Conservation (phyloP, 208 protist genomes). For the Wallacemonas rigidus region DNA sequence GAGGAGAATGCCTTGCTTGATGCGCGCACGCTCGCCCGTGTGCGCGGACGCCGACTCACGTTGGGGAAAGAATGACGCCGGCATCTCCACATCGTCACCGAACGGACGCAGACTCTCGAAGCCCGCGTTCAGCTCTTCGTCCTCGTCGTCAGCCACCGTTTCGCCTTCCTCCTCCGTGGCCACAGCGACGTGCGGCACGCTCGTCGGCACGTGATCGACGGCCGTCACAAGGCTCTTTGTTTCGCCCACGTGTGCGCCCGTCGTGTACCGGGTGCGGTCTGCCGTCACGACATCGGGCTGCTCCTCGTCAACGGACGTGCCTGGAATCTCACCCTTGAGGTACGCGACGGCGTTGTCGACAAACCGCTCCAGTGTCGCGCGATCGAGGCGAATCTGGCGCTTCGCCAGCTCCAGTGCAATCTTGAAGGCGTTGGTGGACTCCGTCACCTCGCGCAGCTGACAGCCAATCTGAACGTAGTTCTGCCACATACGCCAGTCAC, state of each 20-base stretch:
- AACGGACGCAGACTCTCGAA: constrained; percentile 32
- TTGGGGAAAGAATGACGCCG: constrained; percentile 29
- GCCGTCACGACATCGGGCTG: constrained; percentile 1
- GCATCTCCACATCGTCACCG: constrained; percentile 39
- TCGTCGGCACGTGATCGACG: constrained; percentile 1
- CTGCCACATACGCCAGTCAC: constrained; percentile 92
- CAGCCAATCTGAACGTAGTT: constrained; percentile 91
- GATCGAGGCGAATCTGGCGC: constrained; percentile 67
- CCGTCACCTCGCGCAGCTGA: constrained; percentile 82
- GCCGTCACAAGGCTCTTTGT: not conserved
- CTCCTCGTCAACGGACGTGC: constrained; percentile 39
- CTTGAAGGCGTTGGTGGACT: constrained; percentile 82
- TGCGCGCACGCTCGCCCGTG: constrained; percentile 25
- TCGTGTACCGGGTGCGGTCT: constrained; percentile 9
- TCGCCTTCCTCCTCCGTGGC: not conserved
- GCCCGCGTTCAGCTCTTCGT: constrained; percentile 15
- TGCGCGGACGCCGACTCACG: not conserved
- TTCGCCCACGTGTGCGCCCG: not conserved
- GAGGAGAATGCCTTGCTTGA: constrained; percentile 37
- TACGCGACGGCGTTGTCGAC: constrained; percentile 81
- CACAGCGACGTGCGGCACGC: not conserved
- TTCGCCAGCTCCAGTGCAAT: constrained; percentile 80
- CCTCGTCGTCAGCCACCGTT: constrained; percentile 11
- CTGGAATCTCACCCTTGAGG: constrained; percentile 70
- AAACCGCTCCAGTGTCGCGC: constrained; percentile 63